Evolutionary conservation across 805 yeast species (phyloP).

Genomic region (Helenozyma baotianmanensis): DNA sequence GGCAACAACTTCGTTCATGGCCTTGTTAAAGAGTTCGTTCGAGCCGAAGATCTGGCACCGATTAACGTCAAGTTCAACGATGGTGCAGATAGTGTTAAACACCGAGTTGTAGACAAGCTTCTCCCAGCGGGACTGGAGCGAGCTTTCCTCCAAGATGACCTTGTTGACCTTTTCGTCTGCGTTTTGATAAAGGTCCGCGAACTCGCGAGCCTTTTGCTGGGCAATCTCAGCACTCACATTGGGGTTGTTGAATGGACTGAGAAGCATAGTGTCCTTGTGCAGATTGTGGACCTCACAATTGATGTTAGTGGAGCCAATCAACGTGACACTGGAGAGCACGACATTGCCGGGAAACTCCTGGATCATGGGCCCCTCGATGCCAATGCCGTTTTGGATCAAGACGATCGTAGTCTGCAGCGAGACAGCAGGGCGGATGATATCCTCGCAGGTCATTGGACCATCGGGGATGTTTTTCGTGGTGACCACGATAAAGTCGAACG

Average conservation of each 20-base stretch:
- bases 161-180: slow-evolving; percentile 21
- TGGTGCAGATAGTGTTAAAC: slow-evolving; percentile 31
- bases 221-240: slow-evolving; percentile 11
- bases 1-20: slow-evolving; percentile 61
- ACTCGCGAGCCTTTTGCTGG: slow-evolving; percentile 16
- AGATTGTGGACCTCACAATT: slow-evolving; percentile 47
- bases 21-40: slow-evolving; percentile 42
- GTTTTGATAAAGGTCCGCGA: slow-evolving; percentile 26
- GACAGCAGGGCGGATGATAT: slow-evolving; percentile 29
- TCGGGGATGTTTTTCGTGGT: slow-evolving; percentile 33
- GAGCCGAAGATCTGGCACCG: slow-evolving; percentile 33
- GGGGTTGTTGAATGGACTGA: slow-evolving; percentile 46
- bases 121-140: slow-evolving; percentile 34
- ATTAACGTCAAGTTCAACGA: slow-evolving; percentile 30
- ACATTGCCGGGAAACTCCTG: slow-evolving; percentile 47
- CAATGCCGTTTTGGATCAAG: slow-evolving; percentile 64
- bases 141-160: slow-evolving; percentile 25
- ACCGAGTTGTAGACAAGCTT: slow-evolving; percentile 35
- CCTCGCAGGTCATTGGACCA: slow-evolving; percentile 35
- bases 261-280: slow-evolving; percentile 45
- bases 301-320: slow-evolving; percentile 54
- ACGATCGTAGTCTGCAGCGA: slow-evolving; percentile 42
- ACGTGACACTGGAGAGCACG: slow-evolving; percentile 58
- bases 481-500: slow-evolving; percentile 29
- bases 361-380: slow-evolving; percentile 52